Evolutionary conservation across 768 basidiomycete species (phyloP), one percentile per base, ranked within the genome.

Genomic region (Chalciporus chontae): DNA sequence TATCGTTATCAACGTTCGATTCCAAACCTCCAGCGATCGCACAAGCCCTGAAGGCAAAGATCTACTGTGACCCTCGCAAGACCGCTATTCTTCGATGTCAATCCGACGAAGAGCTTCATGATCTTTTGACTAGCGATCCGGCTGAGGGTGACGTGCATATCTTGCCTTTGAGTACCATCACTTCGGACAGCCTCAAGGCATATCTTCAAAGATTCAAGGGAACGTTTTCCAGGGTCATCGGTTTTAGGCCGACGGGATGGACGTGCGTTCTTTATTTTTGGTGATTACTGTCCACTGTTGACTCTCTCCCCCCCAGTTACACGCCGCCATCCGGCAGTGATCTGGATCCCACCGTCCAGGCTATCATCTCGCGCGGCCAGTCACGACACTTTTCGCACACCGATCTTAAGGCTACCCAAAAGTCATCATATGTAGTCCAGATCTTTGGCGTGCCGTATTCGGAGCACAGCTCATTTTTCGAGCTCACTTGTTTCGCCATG

Each of bases 211-310:
- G 81, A 6, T 91, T 84, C 62, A 80, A 85, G 46, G 82, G 82
- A 5, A 75, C 71, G 11, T 98, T 86, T 63, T 78, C 75, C 42
- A 83, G 79, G 46, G 80, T 81, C 1, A 75, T 96, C 11, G 94
- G 87, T 0, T 88, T 98, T 57, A 73, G 94, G 50, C 96, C 96
- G 0, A 98, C 96, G 0, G 96, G 96, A 31, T 98, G 95, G 95
- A 90, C 91, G 83, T 96, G 52, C 64, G 90, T 78, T 36, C 10
- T 38, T 40, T 9, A 21, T 4, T 6, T 3, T 7, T 1, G 13
- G 29, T 4, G 2, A 21, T 31, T 6, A 4, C 26, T 39, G 21
- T 3, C 15, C 29, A 43, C 41, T 17, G 26, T 40, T 57, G 41
- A 64, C 26, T 21, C 9, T 11, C 38, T 21, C 9, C 9, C 38